Base-by-base conservation (phyloP, 2,329 filamentous ascomycete species). In the Aureobasidium leucospermi region DNA sequence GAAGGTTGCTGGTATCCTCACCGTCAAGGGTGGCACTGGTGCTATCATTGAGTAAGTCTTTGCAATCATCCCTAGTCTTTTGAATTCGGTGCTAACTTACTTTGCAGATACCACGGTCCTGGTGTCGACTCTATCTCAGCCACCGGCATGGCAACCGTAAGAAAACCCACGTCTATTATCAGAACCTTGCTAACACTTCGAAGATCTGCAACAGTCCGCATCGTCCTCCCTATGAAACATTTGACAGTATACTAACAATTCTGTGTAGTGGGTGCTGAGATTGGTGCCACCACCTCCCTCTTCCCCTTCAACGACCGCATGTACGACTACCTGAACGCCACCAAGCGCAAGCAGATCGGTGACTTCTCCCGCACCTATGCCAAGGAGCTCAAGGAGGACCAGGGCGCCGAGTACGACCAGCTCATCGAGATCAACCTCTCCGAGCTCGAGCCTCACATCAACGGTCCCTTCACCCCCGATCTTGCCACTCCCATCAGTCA, bases 261-360 rank as follows among this genome's bases (percentile, higher is more conserved):
- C 16, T 46, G 19, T n/a, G 11, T 29, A 45, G 66, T 66, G 49
- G 65, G 79, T 70, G 85, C 86, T 67, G 85, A 89, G 69, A 88
- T 89, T 65, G 88, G 88, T 70, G 88, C 92, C 61, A 97, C 93
- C 19, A 96, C 93, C 58, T 95, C 91, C 15, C 72, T 97, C 46
- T 99, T 99, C 87, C 91, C 92, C 67, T 99, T 96, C 86, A 96
- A 95, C 80, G 89, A 96, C 76, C 85, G 89, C 73, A 96, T 96
- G 92, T 89, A 96, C 81, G 89, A 96, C 73, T 99, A 97, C 80
- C 85, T 99, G 45, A 80, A 80, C 46, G 90, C 91, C 43, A 99
- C 94, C 68, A 96, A 96, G 84, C 89, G 94, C 71, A 81, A 84
- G 71, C 83, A 87, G 15, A 96, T 99, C 68, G 94, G 90, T 70